Base-by-base conservation (phyloP, 1,284 basidiomycete species). In the Heterobasidion occidentale region DNA sequence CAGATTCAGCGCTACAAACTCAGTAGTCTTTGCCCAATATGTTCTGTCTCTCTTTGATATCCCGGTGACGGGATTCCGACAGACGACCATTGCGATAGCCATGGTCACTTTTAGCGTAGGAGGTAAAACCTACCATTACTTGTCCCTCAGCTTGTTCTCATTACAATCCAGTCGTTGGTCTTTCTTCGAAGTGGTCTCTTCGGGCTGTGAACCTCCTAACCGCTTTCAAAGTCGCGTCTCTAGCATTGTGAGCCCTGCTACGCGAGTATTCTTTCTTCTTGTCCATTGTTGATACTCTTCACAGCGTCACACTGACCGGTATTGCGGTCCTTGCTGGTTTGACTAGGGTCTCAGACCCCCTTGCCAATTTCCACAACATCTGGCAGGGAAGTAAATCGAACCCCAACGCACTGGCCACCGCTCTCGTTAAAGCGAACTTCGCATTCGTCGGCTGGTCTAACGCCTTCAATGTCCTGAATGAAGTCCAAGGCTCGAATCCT, bases 281-380 rank as follows among this genome's bases (percentile, higher is more conserved):
- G 14, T 17, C 9, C 17, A 12, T 44, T 11, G 12, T 14, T 35
- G 27, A 17, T 33, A n/a, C 15, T 65, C 1, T 62, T 70, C 20
- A 48, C n/a, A 71, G 71, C 20, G 52, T 79, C 52, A 71, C 74
- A 27, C 65, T 77, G 52, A 73, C 76, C 19, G 78, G 79, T 11
- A 65, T 77, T 33, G 74, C 76, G 35, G 78, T 78, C 27, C 71
- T 83, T 14, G 69, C 73, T 36, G 79, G 79, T 6, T 64, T 74
- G 44, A 76, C 75, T 36, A 66, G 66, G 36, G 70, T 81, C 35
- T 52, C 70, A 51, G 71, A 81, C 56, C 78, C 79, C 2, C 67
- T 66, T 54, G 72, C 68, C 54, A 80, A 82, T 66, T 82, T 83
- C 65, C 64, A 66, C 46, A 68, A 80, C 60, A 63, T 75, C 1